These are phyloP conservation scores for Teratosphaeria gauchensis DNA, from an alignment of 2,329 filamentous ascomycete species.

Conservation along the genomic window DNA sequence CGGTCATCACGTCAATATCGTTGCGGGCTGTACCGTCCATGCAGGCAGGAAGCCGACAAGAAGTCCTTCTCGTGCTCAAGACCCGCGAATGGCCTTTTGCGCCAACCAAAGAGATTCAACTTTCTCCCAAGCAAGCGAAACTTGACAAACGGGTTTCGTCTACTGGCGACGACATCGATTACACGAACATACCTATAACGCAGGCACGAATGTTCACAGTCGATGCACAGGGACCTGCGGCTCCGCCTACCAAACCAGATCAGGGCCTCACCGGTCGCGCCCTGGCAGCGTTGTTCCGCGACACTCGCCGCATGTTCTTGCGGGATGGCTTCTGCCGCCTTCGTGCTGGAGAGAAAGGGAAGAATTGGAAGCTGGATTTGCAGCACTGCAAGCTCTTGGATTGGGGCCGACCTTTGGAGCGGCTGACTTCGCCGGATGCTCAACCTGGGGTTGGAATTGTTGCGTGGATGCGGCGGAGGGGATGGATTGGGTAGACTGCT, in stretches of 20 bases:
- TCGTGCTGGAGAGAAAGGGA: slow-evolving; percentile 9
- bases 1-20: slow-evolving; percentile 13
- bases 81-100: slow-evolving; percentile 13
- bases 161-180: slow-evolving; percentile 2
- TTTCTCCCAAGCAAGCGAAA: background rate
- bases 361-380: slow-evolving; percentile 20
- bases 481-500: background rate
- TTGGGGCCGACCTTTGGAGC: slow-evolving; percentile 9
- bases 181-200: background rate
- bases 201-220: slow-evolving; percentile 2
- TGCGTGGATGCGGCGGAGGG: background rate
- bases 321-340: slow-evolving; percentile 20
- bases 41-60: background rate
- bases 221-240: background rate
- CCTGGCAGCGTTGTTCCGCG: slow-evolving; percentile 1
- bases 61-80: slow-evolving; percentile 9
- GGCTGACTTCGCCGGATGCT: background rate
- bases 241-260: slow-evolving; percentile 1
- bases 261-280: background rate
- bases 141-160: slow-evolving; percentile 4
- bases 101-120: slow-evolving; percentile 9
- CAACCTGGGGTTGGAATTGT: background rate
- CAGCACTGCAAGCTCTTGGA: slow-evolving; percentile 18
- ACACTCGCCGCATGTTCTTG: slow-evolving; percentile 18
- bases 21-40: background rate